These are phyloP conservation scores for Celoporthe dispersa DNA, from an alignment of 2,329 filamentous ascomycete species.

Conservation along the genomic window DNA sequence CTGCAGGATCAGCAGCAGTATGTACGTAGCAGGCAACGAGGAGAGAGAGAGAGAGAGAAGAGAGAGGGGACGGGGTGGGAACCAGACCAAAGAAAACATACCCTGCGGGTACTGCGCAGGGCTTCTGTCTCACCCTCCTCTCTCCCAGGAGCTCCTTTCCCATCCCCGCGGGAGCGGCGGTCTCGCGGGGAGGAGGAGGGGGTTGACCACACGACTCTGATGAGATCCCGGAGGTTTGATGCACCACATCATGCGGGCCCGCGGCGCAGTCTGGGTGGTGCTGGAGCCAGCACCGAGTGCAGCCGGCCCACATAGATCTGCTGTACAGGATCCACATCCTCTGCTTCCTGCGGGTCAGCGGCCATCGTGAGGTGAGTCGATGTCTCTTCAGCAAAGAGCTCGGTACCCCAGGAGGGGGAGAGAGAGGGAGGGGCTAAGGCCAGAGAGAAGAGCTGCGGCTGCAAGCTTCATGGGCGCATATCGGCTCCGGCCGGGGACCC, in stretches of 20 bases:
- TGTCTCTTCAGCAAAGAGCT: background rate
- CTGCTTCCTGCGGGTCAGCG: background rate
- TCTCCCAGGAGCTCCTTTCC: background rate
- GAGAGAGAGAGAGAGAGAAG: too few species aligned
- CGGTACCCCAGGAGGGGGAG: background rate
- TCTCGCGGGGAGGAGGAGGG: background rate
- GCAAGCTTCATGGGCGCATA: background rate
- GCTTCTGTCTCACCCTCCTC: background rate
- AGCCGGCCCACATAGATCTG: conserved; percentile 12
- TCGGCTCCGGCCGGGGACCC: background rate
- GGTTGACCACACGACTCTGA: background rate
- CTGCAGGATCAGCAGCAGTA: background rate
- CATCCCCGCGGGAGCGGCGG: background rate
- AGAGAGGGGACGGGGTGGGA: too few species aligned
- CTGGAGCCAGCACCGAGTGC: background rate
- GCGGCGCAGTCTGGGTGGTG: background rate
- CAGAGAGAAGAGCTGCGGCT: background rate
- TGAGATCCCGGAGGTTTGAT: background rate
- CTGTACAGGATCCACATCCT: conserved; percentile 3
- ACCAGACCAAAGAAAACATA: too few species aligned
- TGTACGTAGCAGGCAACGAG: background rate
- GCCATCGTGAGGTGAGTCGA: background rate
- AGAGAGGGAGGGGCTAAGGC: background rate
- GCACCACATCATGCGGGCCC: conserved; percentile 13
- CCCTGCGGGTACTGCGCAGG: background rate